Percentiles rank a stretch among this genome's conserved stretches.
Conservation (phyloP, 768 basidiomycete species). For the Aureoboletus auriporus region DNA sequence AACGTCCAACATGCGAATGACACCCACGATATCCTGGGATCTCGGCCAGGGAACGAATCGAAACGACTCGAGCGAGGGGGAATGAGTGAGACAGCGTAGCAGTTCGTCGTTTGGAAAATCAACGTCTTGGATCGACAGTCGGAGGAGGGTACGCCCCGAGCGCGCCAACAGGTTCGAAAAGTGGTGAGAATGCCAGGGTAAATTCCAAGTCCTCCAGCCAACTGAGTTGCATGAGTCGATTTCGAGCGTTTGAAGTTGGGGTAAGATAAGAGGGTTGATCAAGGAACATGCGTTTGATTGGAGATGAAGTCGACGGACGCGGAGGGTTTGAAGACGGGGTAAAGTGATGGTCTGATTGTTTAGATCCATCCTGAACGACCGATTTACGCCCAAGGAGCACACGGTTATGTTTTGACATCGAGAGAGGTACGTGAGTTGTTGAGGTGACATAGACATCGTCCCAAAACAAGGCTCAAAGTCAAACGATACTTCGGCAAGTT, state of each 20-base stretch:
- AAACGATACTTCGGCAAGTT: constrained; percentile 12
- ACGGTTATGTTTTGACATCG: constrained; percentile 19
- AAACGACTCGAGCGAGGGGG: constrained; percentile 9
- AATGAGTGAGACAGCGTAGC: constrained; percentile 15
- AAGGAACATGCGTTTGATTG: not conserved
- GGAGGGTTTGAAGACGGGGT: constrained; percentile 11
- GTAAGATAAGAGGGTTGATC: constrained; percentile 13
- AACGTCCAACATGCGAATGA: constrained; percentile 5
- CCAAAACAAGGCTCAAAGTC: constrained; percentile 4
- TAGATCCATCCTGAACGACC: not conserved
- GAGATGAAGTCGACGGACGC: constrained; percentile 11
- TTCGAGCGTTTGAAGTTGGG: constrained; percentile 16
- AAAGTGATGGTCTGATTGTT: constrained; percentile 3
- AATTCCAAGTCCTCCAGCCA: not conserved
- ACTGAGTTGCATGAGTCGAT: constrained; percentile 8
- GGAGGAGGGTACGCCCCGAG: constrained; percentile 11
- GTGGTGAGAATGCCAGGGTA: constrained; percentile 6
- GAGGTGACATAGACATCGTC: not conserved
- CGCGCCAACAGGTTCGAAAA: constrained; percentile 17
- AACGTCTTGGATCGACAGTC: constrained; percentile 12
- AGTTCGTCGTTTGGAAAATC: constrained; percentile 16
- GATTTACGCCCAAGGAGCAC: constrained; percentile 16
- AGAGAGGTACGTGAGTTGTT: constrained; percentile 3
- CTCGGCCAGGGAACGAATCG: constrained; percentile 16
- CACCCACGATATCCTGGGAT: constrained; percentile 9